Evolutionary conservation across 768 basidiomycete genomes (phyloP).

Genomic region (Boletus patriciae): DNA sequence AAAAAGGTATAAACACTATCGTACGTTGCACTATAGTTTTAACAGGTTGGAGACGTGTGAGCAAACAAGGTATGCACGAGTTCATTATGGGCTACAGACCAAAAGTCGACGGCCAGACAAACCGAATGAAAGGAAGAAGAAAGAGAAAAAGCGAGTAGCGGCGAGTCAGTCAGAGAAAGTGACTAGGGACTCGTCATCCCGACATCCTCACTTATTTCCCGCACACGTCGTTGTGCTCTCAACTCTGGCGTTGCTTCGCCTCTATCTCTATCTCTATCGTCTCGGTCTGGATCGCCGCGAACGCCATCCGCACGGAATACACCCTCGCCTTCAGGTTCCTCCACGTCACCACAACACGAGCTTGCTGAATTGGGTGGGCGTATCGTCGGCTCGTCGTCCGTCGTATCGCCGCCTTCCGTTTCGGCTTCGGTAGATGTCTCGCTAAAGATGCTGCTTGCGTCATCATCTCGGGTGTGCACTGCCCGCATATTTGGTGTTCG

Average conservation of each 20-base stretch:
- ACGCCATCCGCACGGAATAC: slow-evolving; percentile 24
- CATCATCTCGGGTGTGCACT: slow-evolving; percentile 29
- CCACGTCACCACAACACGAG: slow-evolving; percentile 40
- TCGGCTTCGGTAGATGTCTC: slow-evolving; percentile 50
- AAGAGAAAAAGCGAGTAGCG: background rate
- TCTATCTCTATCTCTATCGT: slow-evolving; percentile 29
- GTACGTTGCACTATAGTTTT: slow-evolving; percentile 24
- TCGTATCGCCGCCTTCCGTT: slow-evolving; percentile 57
- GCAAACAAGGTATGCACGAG: slow-evolving; percentile 27
- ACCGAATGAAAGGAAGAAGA: slow-evolving; percentile 3
- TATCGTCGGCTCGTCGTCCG: slow-evolving; percentile 84
- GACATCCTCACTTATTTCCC: slow-evolving; percentile 32
- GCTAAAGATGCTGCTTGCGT: slow-evolving; percentile 35
- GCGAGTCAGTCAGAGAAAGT: background rate
- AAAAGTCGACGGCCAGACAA: slow-evolving; percentile 10
- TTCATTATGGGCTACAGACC: slow-evolving; percentile 27
- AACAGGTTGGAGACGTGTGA: slow-evolving; percentile 9
- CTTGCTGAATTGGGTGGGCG: slow-evolving; percentile 47
- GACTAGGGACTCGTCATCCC: slow-evolving; percentile 33
- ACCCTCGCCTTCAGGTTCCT: slow-evolving; percentile 35
- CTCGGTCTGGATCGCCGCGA: slow-evolving; percentile 14
- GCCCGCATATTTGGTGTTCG: slow-evolving; percentile 29
- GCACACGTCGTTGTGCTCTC: slow-evolving; percentile 30
- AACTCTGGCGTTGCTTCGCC: slow-evolving; percentile 35
- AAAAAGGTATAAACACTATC: slow-evolving; percentile 34